Conservation (phyloP, 495 filamentous ascomycete genomes). For the Hypoxylon cercidicola region DNA sequence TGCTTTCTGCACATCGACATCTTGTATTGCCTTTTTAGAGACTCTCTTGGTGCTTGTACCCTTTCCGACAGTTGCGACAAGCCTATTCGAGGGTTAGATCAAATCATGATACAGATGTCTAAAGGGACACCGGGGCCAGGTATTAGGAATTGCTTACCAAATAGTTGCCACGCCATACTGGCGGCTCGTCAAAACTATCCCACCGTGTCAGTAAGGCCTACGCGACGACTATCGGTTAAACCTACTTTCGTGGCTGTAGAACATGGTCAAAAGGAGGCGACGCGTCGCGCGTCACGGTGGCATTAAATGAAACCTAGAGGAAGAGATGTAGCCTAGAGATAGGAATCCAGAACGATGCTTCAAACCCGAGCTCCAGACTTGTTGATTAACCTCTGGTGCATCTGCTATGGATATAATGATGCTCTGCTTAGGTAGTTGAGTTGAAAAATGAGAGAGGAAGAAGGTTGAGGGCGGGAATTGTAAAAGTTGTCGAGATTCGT, state of each 20-base stretch:
- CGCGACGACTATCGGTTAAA: constrained; percentile 12
- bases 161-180: constrained; percentile 94
- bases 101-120: constrained; percentile 7
- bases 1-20: constrained; percentile 86
- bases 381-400: too few species aligned
- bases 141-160: constrained; percentile 68
- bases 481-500: too few species aligned
- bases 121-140: not conserved
- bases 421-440: too few species aligned
- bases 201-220: constrained; percentile 34
- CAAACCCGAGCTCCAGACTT: not conserved
- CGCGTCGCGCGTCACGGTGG: not conserved
- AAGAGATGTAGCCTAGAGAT: not conserved
- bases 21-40: constrained; percentile 85
- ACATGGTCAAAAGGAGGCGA: constrained; percentile 66
- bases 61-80: constrained; percentile 87
- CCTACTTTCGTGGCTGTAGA: constrained; percentile 92
- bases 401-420: too few species aligned
- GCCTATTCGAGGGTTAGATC: constrained; percentile 61
- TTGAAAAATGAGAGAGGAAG: too few species aligned
- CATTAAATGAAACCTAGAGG: not conserved
- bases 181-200: constrained; percentile 82
- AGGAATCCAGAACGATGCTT: not conserved
- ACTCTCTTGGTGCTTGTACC: constrained; percentile 74
- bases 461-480: too few species aligned